Percentiles rank a stretch among this genome's conserved stretches.
Conservation (phyloP, 768 basidiomycete species). For the Sistotremastrum suecicum region DNA sequence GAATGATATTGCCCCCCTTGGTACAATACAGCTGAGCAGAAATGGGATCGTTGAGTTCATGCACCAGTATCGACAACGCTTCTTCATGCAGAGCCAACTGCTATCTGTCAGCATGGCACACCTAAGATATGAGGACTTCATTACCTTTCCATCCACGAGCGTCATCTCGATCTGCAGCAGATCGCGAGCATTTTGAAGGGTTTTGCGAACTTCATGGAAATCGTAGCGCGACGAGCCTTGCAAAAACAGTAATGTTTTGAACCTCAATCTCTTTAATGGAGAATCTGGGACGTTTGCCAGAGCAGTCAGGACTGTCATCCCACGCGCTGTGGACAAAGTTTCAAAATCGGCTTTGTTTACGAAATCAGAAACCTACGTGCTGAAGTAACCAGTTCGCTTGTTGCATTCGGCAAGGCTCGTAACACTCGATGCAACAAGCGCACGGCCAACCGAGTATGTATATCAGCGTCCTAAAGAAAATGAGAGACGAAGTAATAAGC, state of each 20-base stretch:
- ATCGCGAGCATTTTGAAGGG: slow-evolving; percentile 33
- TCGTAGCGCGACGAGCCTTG: slow-evolving; percentile 67
- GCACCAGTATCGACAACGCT: slow-evolving; percentile 55
- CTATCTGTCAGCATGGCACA: neutral
- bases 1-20: slow-evolving; percentile 61
- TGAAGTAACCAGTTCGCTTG: too few species aligned
- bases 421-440: slow-evolving; percentile 40
- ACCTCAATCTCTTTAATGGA: slow-evolving; percentile 50
- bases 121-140: too few species aligned
- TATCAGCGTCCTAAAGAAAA: slow-evolving; percentile 32
- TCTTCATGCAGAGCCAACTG: slow-evolving; percentile 44
- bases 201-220: slow-evolving; percentile 26
- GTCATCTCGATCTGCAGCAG: slow-evolving; percentile 61
- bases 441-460: slow-evolving; percentile 55
- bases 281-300: slow-evolving; percentile 28
- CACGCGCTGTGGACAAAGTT: too few species aligned
- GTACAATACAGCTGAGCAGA: slow-evolving; percentile 84
- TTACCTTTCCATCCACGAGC: slow-evolving; percentile 66
- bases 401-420: slow-evolving; percentile 25
- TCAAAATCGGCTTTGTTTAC: too few species aligned
- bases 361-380: too few species aligned
- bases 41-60: slow-evolving; percentile 52
- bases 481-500: neutral
- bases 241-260: slow-evolving; percentile 68
- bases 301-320: too few species aligned